Evolutionary conservation across 1,284 basidiomycete genomes (phyloP), one percentile per base, ranked within the genome.

Genomic region (Retiboletus flavoniger): DNA sequence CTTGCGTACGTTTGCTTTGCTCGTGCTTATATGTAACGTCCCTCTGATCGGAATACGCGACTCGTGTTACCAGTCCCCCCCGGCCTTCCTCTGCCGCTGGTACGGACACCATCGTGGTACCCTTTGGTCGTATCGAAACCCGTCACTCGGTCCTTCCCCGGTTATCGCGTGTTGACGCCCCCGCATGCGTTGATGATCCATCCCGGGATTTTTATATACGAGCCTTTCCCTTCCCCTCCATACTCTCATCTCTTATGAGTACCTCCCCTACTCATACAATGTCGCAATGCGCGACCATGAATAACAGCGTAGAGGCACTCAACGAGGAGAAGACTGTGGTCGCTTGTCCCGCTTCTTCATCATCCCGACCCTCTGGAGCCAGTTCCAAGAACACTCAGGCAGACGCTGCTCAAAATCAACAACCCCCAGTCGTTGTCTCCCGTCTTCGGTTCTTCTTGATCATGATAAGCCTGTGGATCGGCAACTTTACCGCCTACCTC

Each of bases 401-500:
- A 19, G 28, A 51, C 16, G 3, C 54, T 7, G 1, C 47, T 9
- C 53, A 56, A 50, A 36, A 32, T 41, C 58, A 56, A 46, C 63
- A 58, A 5, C 67, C 67, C 17, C 55, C 69, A 1, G 67, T 69
- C 31, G 31, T 59, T 13, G 69, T 69, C 14, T 60, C 67, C 8
- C 59, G 50, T 24, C 50, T 65, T 9, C 68, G 57, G 0, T 70
- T 70, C 59, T 73, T 72, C 53, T 43, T 72, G 51, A 70, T 70
- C 56, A 70, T 70, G 68, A 4, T 57, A 34, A 68, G 71, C 50
- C 21, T 70, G 26, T 70, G 71, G 71, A 51, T 70, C 29, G 68
- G 68, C 8, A 70, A 70, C 60, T 69, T 73, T 42, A 66, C 71
- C 11, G 70, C 71, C 29, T 70, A 73, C 55, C 50, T 73, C 50